phyloP scores from a whole-genome alignment of 306 rosid species.

The Hippophae rhamnoides region DNA sequence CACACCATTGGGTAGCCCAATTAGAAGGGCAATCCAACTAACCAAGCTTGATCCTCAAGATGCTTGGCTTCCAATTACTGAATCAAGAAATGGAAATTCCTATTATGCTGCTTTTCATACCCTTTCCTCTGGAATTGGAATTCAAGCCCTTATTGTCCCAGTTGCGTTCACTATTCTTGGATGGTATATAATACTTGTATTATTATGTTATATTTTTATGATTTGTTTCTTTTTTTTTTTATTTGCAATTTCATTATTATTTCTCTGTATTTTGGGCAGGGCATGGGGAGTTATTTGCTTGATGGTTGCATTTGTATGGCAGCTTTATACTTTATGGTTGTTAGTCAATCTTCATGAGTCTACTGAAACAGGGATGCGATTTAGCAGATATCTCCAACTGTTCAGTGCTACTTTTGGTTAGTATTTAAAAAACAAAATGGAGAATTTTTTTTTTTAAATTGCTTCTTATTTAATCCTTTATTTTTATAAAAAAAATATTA shows the following conservation, averaged over 20 bases:
- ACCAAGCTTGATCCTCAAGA: constrained; percentile 29
- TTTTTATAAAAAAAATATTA: no score
- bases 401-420: constrained; percentile 24
- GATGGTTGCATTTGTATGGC: constrained; percentile 33
- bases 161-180: constrained; percentile 39
- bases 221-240: not conserved
- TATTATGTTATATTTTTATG: not conserved
- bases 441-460: no score
- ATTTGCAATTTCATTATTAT: not conserved
- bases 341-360: constrained; percentile 37
- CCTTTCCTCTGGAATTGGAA: constrained; percentile 39
- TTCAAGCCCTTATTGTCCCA: constrained; percentile 39
- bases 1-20: constrained; percentile 24
- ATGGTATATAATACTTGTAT: constrained; percentile 17
- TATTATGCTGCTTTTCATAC: constrained; percentile 38
- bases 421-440: not conserved
- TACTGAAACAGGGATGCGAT: constrained; percentile 27
- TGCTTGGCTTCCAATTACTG: constrained; percentile 45
- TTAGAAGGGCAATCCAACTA: constrained; percentile 24
- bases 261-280: constrained; percentile 11
- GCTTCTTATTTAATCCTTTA: not conserved
- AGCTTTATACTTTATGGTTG: constrained; percentile 30
- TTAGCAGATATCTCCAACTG: constrained; percentile 37
- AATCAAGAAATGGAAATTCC: constrained; percentile 40
- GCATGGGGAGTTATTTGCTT: constrained; percentile 33